These are phyloP conservation scores for Cyclanthera cordifolia DNA, from an alignment of 306 rosid genomes.

Conservation along the genomic window DNA sequence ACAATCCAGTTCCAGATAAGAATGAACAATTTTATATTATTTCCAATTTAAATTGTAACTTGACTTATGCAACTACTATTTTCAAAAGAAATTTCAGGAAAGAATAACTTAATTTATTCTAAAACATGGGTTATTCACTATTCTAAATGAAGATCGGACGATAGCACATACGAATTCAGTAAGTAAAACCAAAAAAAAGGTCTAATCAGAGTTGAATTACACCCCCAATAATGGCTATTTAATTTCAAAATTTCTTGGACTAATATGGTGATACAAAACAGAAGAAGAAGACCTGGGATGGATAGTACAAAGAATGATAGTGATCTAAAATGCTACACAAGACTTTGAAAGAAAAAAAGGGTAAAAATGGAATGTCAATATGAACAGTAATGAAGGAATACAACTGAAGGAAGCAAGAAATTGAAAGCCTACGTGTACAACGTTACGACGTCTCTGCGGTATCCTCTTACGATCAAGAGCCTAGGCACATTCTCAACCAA, in stretches of 20 bases:
- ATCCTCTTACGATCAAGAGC: conserved; percentile 93
- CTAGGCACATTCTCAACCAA: conserved; percentile 91
- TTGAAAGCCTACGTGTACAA: conserved; percentile 54
- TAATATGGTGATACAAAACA: neutral
- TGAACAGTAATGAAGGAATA: conserved; percentile 25
- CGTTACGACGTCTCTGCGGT: conserved; percentile 89
- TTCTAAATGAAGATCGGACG: neutral
- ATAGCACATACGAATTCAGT: neutral
- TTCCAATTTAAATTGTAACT: too few species aligned
- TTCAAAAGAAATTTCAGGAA: too few species aligned
- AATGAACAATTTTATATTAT: too few species aligned
- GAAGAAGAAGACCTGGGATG: conserved; percentile 21
- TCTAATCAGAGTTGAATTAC: neutral
- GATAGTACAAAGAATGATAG: conserved; percentile 46
- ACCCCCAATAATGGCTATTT: conserved; percentile 5
- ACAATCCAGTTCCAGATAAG: too few species aligned
- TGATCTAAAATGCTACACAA: conserved; percentile 43
- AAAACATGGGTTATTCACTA: too few species aligned
- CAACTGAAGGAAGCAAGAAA: conserved; percentile 2
- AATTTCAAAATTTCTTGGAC: conserved; percentile 12
- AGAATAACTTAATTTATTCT: too few species aligned
- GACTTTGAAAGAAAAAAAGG: conserved; percentile 7
- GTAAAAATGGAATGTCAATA: conserved; percentile 15
- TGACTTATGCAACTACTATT: too few species aligned
- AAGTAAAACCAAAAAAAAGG: neutral